Conservation (phyloP, 2,329 filamentous ascomycete genomes). For the Thielaviopsis euricoi region DNA sequence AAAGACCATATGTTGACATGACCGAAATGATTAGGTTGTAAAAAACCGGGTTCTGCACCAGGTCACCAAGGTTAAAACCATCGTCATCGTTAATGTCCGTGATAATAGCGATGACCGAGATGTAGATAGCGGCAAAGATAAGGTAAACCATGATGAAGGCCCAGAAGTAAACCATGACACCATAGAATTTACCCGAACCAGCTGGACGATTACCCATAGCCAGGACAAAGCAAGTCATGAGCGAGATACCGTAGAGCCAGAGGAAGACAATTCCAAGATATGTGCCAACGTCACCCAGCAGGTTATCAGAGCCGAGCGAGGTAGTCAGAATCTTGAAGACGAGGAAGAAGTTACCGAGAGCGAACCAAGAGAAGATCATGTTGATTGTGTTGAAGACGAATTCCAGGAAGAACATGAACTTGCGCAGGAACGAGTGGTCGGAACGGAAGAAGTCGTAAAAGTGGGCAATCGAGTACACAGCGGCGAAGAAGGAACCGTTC, state of each 20-base stretch:
- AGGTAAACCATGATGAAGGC: conserved; percentile 89
- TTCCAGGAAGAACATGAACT: conserved; percentile 79
- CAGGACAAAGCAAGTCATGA: conserved; percentile 89
- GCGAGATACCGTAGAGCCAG: conserved; percentile 83
- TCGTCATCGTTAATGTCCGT: conserved; percentile 42
- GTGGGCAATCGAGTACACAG: conserved; percentile 85
- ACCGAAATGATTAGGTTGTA: conserved; percentile 88
- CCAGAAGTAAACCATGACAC: conserved; percentile 99
- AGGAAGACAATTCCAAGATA: conserved; percentile 83
- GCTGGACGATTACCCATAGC: conserved; percentile 88
- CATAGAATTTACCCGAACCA: conserved; percentile 84
- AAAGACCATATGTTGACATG: conserved; percentile 81
- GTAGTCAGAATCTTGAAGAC: conserved; percentile 94
- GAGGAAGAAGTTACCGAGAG: conserved; percentile 96
- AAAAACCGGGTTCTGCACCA: conserved; percentile 81
- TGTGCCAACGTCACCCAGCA: conserved; percentile 62
- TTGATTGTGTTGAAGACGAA: conserved; percentile 89
- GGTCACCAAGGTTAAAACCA: conserved; percentile 50
- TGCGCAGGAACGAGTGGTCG: conserved; percentile 72
- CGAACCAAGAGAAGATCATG: conserved; percentile 99
- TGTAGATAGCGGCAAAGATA: conserved; percentile 87
- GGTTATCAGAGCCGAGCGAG: conserved; percentile 51
- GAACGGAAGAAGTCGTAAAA: conserved; percentile 94
- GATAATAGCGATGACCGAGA: conserved; percentile 76
- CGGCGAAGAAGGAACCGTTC: conserved; percentile 96